Conservation (phyloP, 78 protist species). For the Diacronema lutheri region DNA sequence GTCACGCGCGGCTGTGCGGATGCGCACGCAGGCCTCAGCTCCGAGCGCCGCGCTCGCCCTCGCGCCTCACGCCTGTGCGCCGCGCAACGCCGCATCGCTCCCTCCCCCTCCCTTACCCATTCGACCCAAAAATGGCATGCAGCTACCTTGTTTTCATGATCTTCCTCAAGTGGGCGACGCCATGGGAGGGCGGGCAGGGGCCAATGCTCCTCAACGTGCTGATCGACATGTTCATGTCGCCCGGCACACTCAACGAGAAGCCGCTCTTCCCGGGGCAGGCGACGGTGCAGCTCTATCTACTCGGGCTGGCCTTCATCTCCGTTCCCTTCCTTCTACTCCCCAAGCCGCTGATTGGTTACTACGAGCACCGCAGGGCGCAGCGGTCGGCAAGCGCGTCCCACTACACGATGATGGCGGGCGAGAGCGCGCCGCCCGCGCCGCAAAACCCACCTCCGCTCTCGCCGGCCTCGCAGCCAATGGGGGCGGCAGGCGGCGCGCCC, state of each 20-base stretch:
- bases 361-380: neutral
- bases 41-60: too few species aligned
- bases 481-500: too few species aligned
- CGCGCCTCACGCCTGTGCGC: too few species aligned
- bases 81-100: too few species aligned
- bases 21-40: too few species aligned
- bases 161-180: slow-evolving; percentile 76
- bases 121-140: slow-evolving; percentile 87
- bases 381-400: neutral
- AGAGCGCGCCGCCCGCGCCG: too few species aligned
- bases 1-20: too few species aligned
- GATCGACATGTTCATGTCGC: slow-evolving; percentile 81
- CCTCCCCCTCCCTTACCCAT: too few species aligned
- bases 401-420: neutral
- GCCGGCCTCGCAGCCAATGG: too few species aligned
- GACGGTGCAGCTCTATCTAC: slow-evolving; percentile 63
- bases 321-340: slow-evolving; percentile 85
- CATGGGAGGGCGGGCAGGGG: neutral
- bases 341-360: slow-evolving; percentile 70
- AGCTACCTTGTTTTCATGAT: slow-evolving; percentile 89
- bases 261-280: neutral
- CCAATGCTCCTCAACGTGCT: slow-evolving; percentile 68
- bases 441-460: too few species aligned
- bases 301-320: slow-evolving; percentile 72
- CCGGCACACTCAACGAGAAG: slow-evolving; percentile 28